A percentile compares a stretch with the other conserved stretches of the same genome.
Conservation (phyloP, 352 stramenopile genomes). For the Pythium plurisporium region DNA sequence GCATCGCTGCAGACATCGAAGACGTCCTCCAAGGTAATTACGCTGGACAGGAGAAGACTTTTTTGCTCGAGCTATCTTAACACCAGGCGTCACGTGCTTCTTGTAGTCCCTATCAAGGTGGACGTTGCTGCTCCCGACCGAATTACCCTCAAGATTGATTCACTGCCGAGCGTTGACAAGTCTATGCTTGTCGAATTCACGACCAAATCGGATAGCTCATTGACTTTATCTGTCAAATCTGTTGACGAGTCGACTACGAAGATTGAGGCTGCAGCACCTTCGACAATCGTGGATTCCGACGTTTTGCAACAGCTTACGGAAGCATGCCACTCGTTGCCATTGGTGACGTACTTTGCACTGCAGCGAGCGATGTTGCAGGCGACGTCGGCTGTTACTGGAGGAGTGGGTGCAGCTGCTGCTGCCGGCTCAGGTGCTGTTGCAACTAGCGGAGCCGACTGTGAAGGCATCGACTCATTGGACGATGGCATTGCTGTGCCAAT, state of each 20-base stretch:
- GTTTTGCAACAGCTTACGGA: slow-evolving; percentile 47
- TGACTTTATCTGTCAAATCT: slow-evolving; percentile 64
- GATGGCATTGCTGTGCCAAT: slow-evolving; percentile 67
- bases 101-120: slow-evolving; percentile 67
- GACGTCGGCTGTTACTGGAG: neutral
- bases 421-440: neutral
- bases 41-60: neutral
- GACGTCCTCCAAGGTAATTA: slow-evolving; percentile 52
- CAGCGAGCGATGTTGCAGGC: slow-evolving; percentile 33
- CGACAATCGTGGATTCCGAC: slow-evolving; percentile 32
- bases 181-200: slow-evolving; percentile 69
- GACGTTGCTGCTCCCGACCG: slow-evolving; percentile 72
- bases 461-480: slow-evolving; percentile 72
- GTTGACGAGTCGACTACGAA: slow-evolving; percentile 30
- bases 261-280: slow-evolving; percentile 13
- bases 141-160: slow-evolving; percentile 74
- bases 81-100: no score
- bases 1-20: slow-evolving; percentile 56
- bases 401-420: slow-evolving; percentile 1
- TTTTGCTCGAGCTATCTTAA: neutral
- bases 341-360: slow-evolving; percentile 75
- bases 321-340: slow-evolving; percentile 68
- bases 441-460: slow-evolving; percentile 52
- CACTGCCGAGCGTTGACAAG: slow-evolving; percentile 47
- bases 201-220: slow-evolving; percentile 52